Conservation (phyloP, 2,329 filamentous ascomycete species). For the Colletotrichum sp. region DNA sequence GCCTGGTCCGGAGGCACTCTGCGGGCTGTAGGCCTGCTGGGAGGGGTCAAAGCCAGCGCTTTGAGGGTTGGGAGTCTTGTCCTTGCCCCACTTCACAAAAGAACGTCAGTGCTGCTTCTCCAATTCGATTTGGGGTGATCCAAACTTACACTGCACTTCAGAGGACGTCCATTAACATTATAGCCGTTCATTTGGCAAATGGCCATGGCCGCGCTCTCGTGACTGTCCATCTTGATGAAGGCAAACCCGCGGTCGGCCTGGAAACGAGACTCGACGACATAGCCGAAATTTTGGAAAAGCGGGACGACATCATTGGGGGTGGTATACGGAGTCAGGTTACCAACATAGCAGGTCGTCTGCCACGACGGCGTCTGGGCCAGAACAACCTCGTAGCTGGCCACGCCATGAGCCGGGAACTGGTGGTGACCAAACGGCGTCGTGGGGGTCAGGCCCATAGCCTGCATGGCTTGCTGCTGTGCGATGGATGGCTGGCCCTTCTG, state of each 20-base stretch:
- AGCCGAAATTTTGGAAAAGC: slow-evolving; percentile 98
- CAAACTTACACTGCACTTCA: slow-evolving; percentile 95
- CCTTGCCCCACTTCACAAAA: slow-evolving; percentile 87
- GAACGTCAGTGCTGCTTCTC: slow-evolving; percentile 7
- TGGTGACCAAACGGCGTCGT: slow-evolving; percentile 96
- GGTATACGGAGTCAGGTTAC: slow-evolving; percentile 97
- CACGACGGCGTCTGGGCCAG: slow-evolving; percentile 92
- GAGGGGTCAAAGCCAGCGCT: slow-evolving; percentile 80
- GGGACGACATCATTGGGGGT: slow-evolving; percentile 97
- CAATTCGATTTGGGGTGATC: not conserved
- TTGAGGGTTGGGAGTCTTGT: slow-evolving; percentile 82
- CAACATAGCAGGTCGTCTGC: slow-evolving; percentile 99
- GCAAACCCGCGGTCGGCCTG: slow-evolving; percentile 97
- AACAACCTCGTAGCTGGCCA: slow-evolving; percentile 98
- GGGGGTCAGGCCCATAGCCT: slow-evolving; percentile 96
- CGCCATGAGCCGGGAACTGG: slow-evolving; percentile 95
- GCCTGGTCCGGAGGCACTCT: slow-evolving; percentile 73
- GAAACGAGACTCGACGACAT: slow-evolving; percentile 95
- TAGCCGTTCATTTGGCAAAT: slow-evolving; percentile 98
- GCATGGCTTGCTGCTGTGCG: slow-evolving; percentile 96
- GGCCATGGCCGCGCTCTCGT: slow-evolving; percentile 97
- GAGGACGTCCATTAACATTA: slow-evolving; percentile 93
- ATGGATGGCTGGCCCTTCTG: slow-evolving; percentile 99
- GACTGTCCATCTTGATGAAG: slow-evolving; percentile 98
- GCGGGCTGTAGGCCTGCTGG: slow-evolving; percentile 71